Evolutionary conservation across 768 basidiomycete species (phyloP), one percentile per base, ranked within the genome.

Genomic region (Mycena metata): DNA sequence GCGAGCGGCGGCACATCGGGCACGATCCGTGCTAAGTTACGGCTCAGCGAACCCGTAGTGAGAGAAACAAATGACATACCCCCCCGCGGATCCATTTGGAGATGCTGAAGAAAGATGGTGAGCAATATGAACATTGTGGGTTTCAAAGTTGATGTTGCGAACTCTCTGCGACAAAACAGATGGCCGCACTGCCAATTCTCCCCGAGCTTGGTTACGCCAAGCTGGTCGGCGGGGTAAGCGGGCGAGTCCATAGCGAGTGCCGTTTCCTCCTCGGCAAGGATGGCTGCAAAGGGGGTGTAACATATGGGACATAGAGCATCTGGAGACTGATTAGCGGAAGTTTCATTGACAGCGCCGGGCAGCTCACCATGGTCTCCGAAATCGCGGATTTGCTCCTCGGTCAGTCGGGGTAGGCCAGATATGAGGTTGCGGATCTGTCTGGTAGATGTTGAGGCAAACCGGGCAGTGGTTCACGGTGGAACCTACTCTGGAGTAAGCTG

Each of bases 101-200:
- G 55, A 92, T 90, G 76, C 91, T 92, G 69, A 45, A 35, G 17
- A 41, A 39, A 68, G 62, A 36, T n/a, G 43, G 42, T 59, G 76
- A 30, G 50, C 52, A 45, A 43, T 63, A 17, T 45, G 63, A 69
- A 62, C 64, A 30, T 7, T 47, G 30, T 19, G 11, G 23, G 36
- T 62, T 43, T n/a, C n/a, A n/a, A n/a, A n/a, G n/a, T n/a, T 47
- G 62, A 46, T 45, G n/a, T 36, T 55, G 64, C 54, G 58, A 79
- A 94, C 93, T 95, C 93, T 81, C 88, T 89, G 72, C 91, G 85
- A 76, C 93, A 95, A 74, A 94, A 95, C n/a, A 91, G 72, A 75
- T 95, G 93, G 5, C 88, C 84, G 69, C 89, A 88, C 67, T 86
- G 85, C 82, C 84, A 79, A 72, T 83, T 64, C 72, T 84, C 75